phyloP scores from a whole-genome alignment of 2,329 filamentous ascomycete species.

The Talaromyces sp. region DNA sequence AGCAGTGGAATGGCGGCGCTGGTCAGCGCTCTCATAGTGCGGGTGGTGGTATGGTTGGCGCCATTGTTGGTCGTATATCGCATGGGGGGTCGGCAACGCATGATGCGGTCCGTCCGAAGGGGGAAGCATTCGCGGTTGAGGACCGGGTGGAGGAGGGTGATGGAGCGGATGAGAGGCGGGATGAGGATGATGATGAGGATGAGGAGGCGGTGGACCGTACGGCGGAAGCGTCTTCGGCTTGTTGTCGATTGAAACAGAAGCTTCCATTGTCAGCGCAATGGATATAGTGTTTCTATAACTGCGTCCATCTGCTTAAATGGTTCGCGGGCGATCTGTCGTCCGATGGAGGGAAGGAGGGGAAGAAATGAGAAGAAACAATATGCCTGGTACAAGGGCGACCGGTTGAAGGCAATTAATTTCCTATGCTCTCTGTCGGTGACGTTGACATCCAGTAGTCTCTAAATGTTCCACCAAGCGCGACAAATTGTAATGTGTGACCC shows the following conservation, averaged over 20 bases:
- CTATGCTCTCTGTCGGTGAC: background rate
- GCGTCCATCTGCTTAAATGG: slow-evolving; percentile 14
- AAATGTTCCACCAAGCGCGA: background rate
- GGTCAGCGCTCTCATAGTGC: slow-evolving; percentile 24
- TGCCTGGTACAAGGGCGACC: background rate
- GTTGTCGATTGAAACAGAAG: slow-evolving; percentile 20
- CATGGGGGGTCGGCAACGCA: slow-evolving; percentile 21
- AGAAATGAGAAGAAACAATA: background rate
- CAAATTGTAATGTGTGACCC: background rate
- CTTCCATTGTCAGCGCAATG: slow-evolving; percentile 20
- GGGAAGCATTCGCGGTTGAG: slow-evolving; percentile 1
- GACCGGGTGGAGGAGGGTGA: slow-evolving; percentile 3
- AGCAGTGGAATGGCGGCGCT: slow-evolving; percentile 24
- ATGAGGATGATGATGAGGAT: slow-evolving; percentile 25
- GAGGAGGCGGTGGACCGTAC: slow-evolving; percentile 17
- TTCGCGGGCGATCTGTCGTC: background rate
- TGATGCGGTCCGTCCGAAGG: slow-evolving; percentile 22
- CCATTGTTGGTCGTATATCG: slow-evolving; percentile 27
- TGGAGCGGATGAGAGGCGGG: slow-evolving; percentile 4
- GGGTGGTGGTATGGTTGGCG: slow-evolving; percentile 24
- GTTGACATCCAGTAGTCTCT: background rate
- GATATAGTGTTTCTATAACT: slow-evolving; percentile 12
- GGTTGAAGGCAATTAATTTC: background rate
- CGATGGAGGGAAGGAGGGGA: background rate
- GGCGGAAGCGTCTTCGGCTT: slow-evolving; percentile 19